Conservation (phyloP, 441 rosid genomes). For the Pelargonium australe region DNA sequence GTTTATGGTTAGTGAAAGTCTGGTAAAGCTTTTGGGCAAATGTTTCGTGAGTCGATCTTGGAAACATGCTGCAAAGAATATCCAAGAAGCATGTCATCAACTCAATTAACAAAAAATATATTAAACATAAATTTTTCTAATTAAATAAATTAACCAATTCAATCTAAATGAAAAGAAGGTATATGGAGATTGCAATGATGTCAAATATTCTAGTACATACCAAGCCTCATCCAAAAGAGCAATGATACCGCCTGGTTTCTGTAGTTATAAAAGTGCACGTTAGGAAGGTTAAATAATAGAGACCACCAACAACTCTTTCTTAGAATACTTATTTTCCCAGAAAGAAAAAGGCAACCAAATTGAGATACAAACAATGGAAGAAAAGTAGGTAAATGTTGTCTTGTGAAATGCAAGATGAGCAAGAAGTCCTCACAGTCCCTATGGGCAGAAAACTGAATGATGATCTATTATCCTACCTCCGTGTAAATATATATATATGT, state of each 20-base stretch:
- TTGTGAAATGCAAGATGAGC: background rate
- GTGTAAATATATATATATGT: background rate
- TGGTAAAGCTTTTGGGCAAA: constrained; percentile 93
- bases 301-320: constrained; percentile 11
- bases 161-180: constrained; percentile 14
- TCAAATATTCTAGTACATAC: constrained; percentile 36
- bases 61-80: constrained; percentile 71
- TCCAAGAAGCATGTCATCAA: constrained; percentile 18
- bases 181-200: background rate
- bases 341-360: background rate
- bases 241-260: constrained; percentile 98
- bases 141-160: background rate
- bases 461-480: background rate
- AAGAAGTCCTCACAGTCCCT: background rate
- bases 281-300: constrained; percentile 17
- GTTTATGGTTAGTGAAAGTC: constrained; percentile 82
- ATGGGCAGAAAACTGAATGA: background rate
- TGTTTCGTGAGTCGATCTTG: constrained; percentile 91
- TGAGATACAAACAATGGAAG: background rate
- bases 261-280: constrained; percentile 33
- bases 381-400: background rate
- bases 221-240: constrained; percentile 98
- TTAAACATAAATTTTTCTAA: background rate
- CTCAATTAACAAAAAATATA: constrained; percentile 4
- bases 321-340: background rate